Evolutionary conservation across 2,329 filamentous ascomycete genomes (phyloP).

Genomic region (Sporothrix sp.): DNA sequence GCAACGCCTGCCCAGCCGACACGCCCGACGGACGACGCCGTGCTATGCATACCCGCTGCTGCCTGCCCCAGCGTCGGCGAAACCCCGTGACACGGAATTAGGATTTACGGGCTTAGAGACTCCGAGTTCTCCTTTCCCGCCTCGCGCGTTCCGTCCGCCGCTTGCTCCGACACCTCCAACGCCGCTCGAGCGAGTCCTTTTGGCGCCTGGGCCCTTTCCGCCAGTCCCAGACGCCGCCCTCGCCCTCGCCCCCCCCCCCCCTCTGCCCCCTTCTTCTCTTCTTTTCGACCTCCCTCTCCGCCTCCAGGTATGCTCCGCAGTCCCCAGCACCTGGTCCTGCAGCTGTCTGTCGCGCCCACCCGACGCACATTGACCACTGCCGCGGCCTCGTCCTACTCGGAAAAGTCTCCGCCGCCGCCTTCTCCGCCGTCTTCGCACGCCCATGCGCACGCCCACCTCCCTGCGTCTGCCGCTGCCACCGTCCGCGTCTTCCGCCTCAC

Average conservation of each 20-base stretch:
- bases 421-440: background rate
- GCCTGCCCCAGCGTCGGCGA: conserved; percentile 10
- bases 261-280: background rate
- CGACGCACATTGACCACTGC: conserved; percentile 17
- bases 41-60: conserved; percentile 13
- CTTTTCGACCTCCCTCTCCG: background rate
- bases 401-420: conserved; percentile 10
- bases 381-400: conserved; percentile 13
- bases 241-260: background rate
- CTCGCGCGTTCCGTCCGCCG: background rate
- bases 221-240: background rate
- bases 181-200: background rate
- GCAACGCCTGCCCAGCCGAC: conserved; percentile 13
- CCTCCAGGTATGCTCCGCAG: conserved; percentile 17
- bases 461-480: background rate
- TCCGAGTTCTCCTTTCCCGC: background rate
- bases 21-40: conserved; percentile 6
- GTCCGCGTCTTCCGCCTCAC: conserved; percentile 15
- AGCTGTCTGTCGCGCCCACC: conserved; percentile 19
- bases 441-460: background rate
- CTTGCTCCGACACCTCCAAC: background rate
- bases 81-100: conserved; percentile 12
- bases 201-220: background rate
- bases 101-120: conserved; percentile 7
- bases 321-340: conserved; percentile 16